Conservation (phyloP, 176 grass and related monocot species). For the Zizania latifolia region DNA sequence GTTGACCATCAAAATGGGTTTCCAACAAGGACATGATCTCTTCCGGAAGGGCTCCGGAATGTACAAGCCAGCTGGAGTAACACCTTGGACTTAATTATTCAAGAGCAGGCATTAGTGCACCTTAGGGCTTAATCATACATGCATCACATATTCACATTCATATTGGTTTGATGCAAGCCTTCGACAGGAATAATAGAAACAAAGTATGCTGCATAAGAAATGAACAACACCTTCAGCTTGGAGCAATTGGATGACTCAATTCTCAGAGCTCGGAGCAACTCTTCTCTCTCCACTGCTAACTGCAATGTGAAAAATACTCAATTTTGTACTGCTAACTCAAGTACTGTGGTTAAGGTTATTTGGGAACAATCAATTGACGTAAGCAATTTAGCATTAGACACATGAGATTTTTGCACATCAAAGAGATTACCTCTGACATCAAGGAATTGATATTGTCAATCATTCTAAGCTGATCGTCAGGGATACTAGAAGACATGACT, state of each 20-base stretch:
- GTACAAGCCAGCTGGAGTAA: not conserved
- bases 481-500: constrained; percentile 51
- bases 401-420: not conserved
- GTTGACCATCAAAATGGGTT: not conserved
- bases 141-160: no score
- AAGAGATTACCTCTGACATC: constrained; percentile 70
- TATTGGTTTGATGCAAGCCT: no score
- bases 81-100: not conserved
- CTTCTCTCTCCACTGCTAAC: constrained; percentile 96
- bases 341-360: not conserved
- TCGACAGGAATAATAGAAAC: no score
- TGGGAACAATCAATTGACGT: not conserved
- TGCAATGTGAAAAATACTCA: constrained; percentile 33
- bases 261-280: constrained; percentile 73
- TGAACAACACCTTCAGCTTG: constrained; percentile 79
- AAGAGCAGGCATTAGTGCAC: not conserved
- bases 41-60: not conserved
- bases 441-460: constrained; percentile 68
- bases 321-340: constrained; percentile 12
- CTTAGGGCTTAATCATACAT: constrained; percentile 7
- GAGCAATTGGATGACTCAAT: constrained; percentile 97
- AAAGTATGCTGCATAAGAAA: constrained; percentile 10
- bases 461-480: constrained; percentile 76
- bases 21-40: not conserved
- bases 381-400: not conserved